Conservation (phyloP, 768 basidiomycete species). For the Phlebiopsis gigantea region DNA sequence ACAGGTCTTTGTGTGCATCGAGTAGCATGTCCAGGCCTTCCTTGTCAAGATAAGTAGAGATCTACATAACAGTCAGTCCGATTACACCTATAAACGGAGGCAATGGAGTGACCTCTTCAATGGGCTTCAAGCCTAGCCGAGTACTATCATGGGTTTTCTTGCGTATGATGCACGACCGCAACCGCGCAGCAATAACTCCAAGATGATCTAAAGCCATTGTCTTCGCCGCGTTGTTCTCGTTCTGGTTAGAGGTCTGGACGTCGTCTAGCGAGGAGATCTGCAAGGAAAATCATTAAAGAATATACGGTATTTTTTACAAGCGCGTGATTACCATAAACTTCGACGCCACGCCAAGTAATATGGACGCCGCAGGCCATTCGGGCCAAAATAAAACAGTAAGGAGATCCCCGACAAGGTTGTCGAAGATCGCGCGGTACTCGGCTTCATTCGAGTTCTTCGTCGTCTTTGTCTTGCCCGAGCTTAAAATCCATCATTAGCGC, state of each 20-base stretch:
- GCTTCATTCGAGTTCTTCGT: conserved; percentile 92
- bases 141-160: conserved; percentile 23
- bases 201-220: conserved; percentile 90
- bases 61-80: conserved; percentile 30
- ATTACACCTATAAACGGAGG: not conserved
- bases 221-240: conserved; percentile 82
- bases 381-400: conserved; percentile 89
- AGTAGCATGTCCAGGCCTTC: conserved; percentile 55
- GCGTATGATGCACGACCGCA: conserved; percentile 51
- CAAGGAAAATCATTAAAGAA: not conserved
- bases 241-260: conserved; percentile 54
- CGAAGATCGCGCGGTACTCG: conserved; percentile 90
- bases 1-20: conserved; percentile 59
- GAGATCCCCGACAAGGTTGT: conserved; percentile 84
- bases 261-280: conserved; percentile 84
- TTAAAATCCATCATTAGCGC: conserved; percentile 23
- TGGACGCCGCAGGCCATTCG: conserved; percentile 92
- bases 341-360: conserved; percentile 75
- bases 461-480: conserved; percentile 81
- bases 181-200: conserved; percentile 83
- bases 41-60: conserved; percentile 43
- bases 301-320: no score
- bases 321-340: conserved; percentile 69
- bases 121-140: conserved; percentile 35
- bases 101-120: conserved; percentile 59